Evolutionary conservation across 257 asterid genomes (phyloP), one percentile per base, ranked within the genome.

Genomic region (Solanum microdontum): DNA sequence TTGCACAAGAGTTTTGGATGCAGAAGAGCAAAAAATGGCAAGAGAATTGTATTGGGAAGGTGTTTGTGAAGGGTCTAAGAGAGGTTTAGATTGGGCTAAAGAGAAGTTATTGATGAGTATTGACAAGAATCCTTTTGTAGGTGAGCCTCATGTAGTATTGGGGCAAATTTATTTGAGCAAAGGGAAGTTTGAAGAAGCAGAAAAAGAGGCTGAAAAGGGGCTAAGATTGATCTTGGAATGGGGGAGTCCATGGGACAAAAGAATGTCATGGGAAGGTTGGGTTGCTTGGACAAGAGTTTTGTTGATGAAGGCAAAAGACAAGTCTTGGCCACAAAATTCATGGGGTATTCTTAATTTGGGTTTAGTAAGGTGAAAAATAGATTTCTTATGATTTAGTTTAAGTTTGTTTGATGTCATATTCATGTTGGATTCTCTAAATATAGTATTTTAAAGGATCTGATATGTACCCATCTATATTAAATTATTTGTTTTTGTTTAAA

Each of bases 211-310:
- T 64, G 93, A 87, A 87, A 93, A 69, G 40, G 99, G 98, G 90
- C 88, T 96, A 93, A 91, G 92, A 32, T 36, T 93, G 89, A 43
- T 96, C 66, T 28, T 96, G 93, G 97, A 94, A 66, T 95, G 98
- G 99, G 99, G 98, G 24, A 92, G 96, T 66, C 94, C 99, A 48
- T 95, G 99, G 98, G 99, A 96, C 68, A 96, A 96, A 94, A 94
- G 98, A 88, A 95, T 94, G 93, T 87, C 98, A 26, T 96, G 98
- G 98, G 93, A 94, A 87, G 98, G 97, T 2, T 96, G 99, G 98
- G 85, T 96, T 73, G 96, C 98, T 32, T 96, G 98, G 99, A 87
- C 90, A 0, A 91, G 99, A 84, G 98, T 96, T 48, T 32, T 96
- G 91, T 66, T 93, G 8, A 90, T 87, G 92, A 93, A 95, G 90